These are phyloP conservation scores for Solioccasus polychromus DNA, from an alignment of 768 basidiomycete species.

Conservation along the genomic window DNA sequence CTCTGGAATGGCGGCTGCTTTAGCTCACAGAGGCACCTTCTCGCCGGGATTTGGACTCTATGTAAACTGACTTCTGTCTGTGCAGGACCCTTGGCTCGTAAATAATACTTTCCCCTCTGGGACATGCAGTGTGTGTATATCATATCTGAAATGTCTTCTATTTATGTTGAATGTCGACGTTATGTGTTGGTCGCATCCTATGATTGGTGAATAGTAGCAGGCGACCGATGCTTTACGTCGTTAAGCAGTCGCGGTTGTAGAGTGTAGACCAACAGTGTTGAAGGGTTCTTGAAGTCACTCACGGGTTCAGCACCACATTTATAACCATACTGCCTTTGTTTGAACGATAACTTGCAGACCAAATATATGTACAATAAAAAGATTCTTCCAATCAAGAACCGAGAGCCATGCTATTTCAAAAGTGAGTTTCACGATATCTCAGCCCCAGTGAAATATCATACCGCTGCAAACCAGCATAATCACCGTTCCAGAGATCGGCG, in stretches of 20 bases:
- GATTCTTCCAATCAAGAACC: constrained; percentile 2
- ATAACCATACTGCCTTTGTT: too few relatives aligned
- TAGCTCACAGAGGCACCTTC: constrained; percentile 36
- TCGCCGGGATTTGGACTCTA: background rate
- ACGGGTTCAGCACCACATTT: too few relatives aligned
- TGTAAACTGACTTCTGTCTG: background rate
- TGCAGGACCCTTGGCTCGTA: constrained; percentile 21
- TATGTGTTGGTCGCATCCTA: too few relatives aligned
- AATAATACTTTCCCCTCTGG: background rate
- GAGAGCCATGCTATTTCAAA: constrained; percentile 18
- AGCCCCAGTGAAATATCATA: constrained; percentile 14
- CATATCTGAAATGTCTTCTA: background rate
- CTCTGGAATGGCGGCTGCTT: constrained; percentile 51
- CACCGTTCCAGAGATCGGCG: constrained; percentile 56
- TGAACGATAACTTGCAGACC: background rate
- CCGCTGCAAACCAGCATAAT: constrained; percentile 40
- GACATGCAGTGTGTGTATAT: background rate
- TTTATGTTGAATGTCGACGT: too few relatives aligned
- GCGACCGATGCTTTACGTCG: too few relatives aligned
- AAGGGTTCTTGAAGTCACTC: too few relatives aligned
- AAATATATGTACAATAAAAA: background rate
- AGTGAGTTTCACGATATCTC: background rate
- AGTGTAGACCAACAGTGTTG: too few relatives aligned
- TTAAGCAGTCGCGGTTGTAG: too few relatives aligned
- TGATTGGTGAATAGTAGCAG: too few relatives aligned